Conservation (phyloP, 768 basidiomycete genomes). For the Tylopilus intermedius region DNA sequence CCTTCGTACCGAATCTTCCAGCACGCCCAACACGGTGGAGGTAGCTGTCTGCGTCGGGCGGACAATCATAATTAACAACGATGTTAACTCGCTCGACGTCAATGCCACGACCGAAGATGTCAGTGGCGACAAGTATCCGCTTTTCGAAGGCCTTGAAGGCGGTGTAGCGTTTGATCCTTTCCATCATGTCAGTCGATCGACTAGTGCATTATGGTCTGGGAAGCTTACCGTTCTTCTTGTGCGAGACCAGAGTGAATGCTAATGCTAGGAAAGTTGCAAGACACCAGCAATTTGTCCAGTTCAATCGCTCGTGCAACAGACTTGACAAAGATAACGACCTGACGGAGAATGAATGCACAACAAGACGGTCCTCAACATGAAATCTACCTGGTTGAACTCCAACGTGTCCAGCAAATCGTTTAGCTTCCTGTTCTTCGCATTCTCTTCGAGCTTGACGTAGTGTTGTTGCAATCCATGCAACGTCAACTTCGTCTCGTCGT, state of each 20-base stretch:
- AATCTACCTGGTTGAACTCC: constrained; percentile 91
- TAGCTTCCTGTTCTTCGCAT: constrained; percentile 91
- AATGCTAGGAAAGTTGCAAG: constrained; percentile 98
- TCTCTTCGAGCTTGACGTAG: constrained; percentile 95
- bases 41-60: constrained; percentile 96
- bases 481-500: constrained; percentile 98
- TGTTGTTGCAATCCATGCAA: constrained; percentile 98
- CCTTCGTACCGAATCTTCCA: constrained; percentile 98
- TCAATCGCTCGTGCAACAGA: constrained; percentile 96
- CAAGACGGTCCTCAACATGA: background rate
- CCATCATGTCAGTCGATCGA: constrained; percentile 4
- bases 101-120: constrained; percentile 98
- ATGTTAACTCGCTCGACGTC: constrained; percentile 99
- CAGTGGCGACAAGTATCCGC: constrained; percentile 96
- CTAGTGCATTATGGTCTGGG: background rate
- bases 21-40: constrained; percentile 98
- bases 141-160: constrained; percentile 99
- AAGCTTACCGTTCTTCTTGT: constrained; percentile 89
- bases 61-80: constrained; percentile 98
- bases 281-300: constrained; percentile 90
- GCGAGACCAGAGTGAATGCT: constrained; percentile 91
- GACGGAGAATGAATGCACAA: constrained; percentile 2
- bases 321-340: constrained; percentile 99
- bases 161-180: constrained; percentile 88
- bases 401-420: constrained; percentile 93